Base-by-base conservation (phyloP, 2,329 filamentous ascomycete genomes). In the Acarospora socialis region DNA sequence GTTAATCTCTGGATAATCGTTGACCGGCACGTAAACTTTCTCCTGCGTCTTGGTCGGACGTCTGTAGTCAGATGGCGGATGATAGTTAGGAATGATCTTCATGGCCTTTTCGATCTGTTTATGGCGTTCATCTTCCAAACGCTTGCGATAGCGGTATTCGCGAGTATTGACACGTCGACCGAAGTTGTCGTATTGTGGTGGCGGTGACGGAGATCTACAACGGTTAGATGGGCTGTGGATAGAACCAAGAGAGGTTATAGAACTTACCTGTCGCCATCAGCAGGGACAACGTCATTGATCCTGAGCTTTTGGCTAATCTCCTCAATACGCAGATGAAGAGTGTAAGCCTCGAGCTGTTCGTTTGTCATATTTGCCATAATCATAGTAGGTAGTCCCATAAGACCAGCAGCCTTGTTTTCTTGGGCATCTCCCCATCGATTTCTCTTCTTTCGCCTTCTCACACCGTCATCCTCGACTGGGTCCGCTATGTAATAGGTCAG, bases 1-100 rank as follows among this genome's bases (percentile, higher is more conserved):
- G 79, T 98, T 98, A 77, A 98, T 95, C 63, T 98, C 90, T 70
- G 90, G 90, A 61, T 98, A 98, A 63, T 98, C 90, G 74, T 98
- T 98, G 67, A 98, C 90, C 58, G 90, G 90, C 60, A 98, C 90
- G 59, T 98, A 98, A 80, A 98, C 92, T 71, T 98, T 98, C 71
- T 98, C 90, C 65, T 98, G 90, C 56, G 90, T 98, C 80, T 98
- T 98, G 58, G 87, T 95, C 41, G 90, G 90, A 51, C 90, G 82
- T 59, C 90, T 83, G 61, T 98, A 98, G 59, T 98, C 90, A 70
- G 87, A 82, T 37, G 90, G 90, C 51, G 90, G 90, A 56, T 95
- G 84, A 59, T 98, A 98, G 73, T 94, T 94, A 65, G 90, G 87
- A 59, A 98, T 95, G 53, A 82, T 84, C 68, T 95, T 95, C 82